Evolutionary conservation across 441 rosid genomes (phyloP).

Genomic region (Gossypium davidsonii): DNA sequence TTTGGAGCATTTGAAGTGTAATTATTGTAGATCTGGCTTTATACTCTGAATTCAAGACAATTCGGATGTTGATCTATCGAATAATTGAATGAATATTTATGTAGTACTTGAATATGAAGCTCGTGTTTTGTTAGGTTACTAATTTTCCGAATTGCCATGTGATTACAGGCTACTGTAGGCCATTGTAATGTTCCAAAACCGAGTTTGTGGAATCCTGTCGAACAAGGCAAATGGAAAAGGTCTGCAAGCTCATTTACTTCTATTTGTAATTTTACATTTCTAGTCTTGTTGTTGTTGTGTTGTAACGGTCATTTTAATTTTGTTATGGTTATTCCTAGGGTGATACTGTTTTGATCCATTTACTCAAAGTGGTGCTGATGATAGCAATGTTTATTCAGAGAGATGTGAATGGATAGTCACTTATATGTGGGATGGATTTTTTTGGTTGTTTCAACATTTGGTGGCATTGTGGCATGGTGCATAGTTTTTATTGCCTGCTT

Average conservation of each 20-base stretch:
- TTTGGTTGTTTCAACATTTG: neutral
- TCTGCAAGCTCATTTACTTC: conserved; percentile 22
- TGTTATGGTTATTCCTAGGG: neutral
- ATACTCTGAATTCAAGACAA: neutral
- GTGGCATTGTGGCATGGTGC: neutral
- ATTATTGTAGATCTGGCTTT: conserved; percentile 26
- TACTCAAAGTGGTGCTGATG: neutral
- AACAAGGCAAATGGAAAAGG: conserved; percentile 98
- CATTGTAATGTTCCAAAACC: conserved; percentile 87
- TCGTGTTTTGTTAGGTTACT: conserved; percentile 7
- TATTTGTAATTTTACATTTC: neutral
- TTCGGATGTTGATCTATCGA: conserved; percentile 11
- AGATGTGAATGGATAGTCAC: neutral
- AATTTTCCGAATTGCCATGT: conserved; percentile 15
- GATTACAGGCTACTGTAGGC: conserved; percentile 79
- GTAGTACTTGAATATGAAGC: neutral
- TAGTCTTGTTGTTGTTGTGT: neutral
- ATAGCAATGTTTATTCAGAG: neutral
- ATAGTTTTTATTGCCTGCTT: neutral
- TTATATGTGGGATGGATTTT: neutral
- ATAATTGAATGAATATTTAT: neutral
- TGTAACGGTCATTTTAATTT: neutral
- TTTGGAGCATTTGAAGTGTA: conserved; percentile 1
- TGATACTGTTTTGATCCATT: neutral
- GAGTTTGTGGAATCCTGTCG: conserved; percentile 90